phyloP scores from a whole-genome alignment of 2,329 filamentous ascomycete genomes.

The Hyphodiscus sp. region DNA sequence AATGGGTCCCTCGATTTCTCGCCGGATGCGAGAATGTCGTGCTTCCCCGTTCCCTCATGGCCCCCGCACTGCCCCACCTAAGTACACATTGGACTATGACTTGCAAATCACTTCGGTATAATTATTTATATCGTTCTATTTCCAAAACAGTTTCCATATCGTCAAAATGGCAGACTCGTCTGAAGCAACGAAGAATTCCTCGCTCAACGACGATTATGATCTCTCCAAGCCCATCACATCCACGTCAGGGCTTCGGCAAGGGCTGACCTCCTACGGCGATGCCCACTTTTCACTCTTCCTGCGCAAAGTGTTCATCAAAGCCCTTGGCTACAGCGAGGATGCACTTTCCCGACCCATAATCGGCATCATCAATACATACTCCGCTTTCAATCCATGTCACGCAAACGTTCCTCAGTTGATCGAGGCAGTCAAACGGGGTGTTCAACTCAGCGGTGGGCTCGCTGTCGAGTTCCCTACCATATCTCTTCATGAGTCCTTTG shows the following conservation, averaged over 20 bases:
- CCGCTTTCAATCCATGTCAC: constrained; percentile 69
- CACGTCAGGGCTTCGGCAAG: constrained; percentile 51
- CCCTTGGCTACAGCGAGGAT: constrained; percentile 66
- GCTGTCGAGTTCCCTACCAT: constrained; percentile 71
- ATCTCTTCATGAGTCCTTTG: constrained; percentile 63
- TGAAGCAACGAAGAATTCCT: neutral
- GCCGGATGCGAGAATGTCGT: no score
- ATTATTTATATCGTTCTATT: no score
- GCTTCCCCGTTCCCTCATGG: no score
- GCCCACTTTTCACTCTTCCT: constrained; percentile 70
- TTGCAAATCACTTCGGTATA: no score
- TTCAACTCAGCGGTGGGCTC: constrained; percentile 60
- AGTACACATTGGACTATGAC: no score
- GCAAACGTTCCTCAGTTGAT: constrained; percentile 66
- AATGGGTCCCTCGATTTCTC: no score
- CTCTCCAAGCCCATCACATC: constrained; percentile 46
- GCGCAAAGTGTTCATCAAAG: constrained; percentile 72
- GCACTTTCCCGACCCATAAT: constrained; percentile 64
- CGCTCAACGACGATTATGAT: constrained; percentile 44
- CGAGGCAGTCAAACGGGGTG: constrained; percentile 62
- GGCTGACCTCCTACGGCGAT: constrained; percentile 64
- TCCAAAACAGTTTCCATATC: neutral
- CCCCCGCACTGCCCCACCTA: no score
- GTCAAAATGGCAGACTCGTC: neutral
- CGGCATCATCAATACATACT: constrained; percentile 70